A percentile compares a stretch with the other conserved stretches of the same genome.
Evolutionary conservation across 2,329 filamentous ascomycete genomes (phyloP).

Genomic region (Claviceps sp.): DNA sequence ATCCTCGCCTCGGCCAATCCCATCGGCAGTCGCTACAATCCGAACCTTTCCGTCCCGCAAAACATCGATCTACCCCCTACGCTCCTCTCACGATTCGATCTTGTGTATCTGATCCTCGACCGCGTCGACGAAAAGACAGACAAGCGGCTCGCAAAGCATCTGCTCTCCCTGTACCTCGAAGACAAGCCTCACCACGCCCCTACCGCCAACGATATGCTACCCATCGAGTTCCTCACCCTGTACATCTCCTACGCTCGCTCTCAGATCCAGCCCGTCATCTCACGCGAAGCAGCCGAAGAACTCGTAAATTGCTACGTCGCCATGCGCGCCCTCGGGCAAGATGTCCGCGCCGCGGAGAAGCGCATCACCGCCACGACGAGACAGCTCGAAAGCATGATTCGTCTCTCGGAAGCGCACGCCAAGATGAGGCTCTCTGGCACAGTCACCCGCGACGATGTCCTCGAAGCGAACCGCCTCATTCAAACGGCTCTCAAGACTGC

Average conservation of each 20-base stretch:
- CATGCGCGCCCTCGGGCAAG: conserved; percentile 87
- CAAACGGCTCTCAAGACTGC: conserved; percentile 90
- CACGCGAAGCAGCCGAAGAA: conserved; percentile 65
- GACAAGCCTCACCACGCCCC: conserved; percentile 78
- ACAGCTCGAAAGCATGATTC: conserved; percentile 97
- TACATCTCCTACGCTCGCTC: conserved; percentile 95
- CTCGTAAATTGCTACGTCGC: conserved; percentile 80
- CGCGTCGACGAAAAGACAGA: conserved; percentile 84
- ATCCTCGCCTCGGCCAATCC: conserved; percentile 96
- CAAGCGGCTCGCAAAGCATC: conserved; percentile 76
- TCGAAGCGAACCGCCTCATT: conserved; percentile 85
- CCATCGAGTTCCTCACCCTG: conserved; percentile 86
- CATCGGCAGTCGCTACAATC: conserved; percentile 95
- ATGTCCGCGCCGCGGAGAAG: conserved; percentile 77
- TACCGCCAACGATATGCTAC: conserved; percentile 63
- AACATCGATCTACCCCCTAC: conserved; percentile 97
- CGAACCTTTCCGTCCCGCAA: conserved; percentile 86
- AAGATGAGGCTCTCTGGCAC: conserved; percentile 79
- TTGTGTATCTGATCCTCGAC: conserved; percentile 93
- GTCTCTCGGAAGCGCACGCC: conserved; percentile 86
- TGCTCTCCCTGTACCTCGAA: conserved; percentile 93
- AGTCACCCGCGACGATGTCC: conserved; percentile 72
- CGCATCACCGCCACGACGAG: conserved; percentile 95
- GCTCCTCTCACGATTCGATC: conserved; percentile 85
- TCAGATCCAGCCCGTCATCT: conserved; percentile 72